phyloP scores from a whole-genome alignment of 2,329 filamentous ascomycete genomes.

The Corniculantispora saksenae region DNA sequence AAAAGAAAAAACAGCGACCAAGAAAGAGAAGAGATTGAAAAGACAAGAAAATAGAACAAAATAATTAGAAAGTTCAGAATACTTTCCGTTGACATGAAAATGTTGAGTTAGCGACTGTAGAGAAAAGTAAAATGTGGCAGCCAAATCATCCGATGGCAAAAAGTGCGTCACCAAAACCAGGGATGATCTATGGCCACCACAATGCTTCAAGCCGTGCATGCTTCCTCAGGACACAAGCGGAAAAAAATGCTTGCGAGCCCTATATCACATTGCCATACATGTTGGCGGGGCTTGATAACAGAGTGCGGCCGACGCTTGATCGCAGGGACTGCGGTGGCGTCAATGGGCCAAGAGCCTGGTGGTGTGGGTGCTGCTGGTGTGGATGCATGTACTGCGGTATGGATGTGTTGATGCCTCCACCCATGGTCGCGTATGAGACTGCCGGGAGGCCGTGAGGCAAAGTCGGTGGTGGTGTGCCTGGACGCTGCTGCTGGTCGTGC shows the following conservation, averaged over 20 bases:
- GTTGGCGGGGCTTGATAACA: constrained; percentile 13
- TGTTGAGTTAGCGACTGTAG: not conserved
- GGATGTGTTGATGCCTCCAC: constrained; percentile 28
- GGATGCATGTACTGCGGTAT: constrained; percentile 31
- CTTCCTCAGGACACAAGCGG: not conserved
- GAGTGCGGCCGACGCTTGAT: constrained; percentile 12
- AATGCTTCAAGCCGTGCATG: constrained; percentile 4
- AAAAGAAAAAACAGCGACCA: constrained; percentile 6
- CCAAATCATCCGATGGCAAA: not conserved
- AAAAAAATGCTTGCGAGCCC: constrained; percentile 1
- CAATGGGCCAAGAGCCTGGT: constrained; percentile 23
- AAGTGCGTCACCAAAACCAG: not conserved
- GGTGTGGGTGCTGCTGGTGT: constrained; percentile 30
- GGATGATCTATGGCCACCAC: not conserved
- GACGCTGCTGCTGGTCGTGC: constrained; percentile 31
- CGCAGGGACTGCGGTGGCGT: constrained; percentile 16
- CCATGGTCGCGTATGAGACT: constrained; percentile 27
- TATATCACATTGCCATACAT: constrained; percentile 18
- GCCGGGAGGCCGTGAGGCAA: constrained; percentile 29
- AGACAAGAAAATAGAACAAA: constrained; percentile 6
- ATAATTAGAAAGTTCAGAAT: not conserved
- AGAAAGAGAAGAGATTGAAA: constrained; percentile 5
- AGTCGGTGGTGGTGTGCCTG: constrained; percentile 32
- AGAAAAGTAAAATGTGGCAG: not conserved
- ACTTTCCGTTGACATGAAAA: constrained; percentile 9